Percentiles rank a stretch among this genome's conserved stretches.
phyloP scores from a whole-genome alignment of 306 rosid species.

The Malus fusca region DNA sequence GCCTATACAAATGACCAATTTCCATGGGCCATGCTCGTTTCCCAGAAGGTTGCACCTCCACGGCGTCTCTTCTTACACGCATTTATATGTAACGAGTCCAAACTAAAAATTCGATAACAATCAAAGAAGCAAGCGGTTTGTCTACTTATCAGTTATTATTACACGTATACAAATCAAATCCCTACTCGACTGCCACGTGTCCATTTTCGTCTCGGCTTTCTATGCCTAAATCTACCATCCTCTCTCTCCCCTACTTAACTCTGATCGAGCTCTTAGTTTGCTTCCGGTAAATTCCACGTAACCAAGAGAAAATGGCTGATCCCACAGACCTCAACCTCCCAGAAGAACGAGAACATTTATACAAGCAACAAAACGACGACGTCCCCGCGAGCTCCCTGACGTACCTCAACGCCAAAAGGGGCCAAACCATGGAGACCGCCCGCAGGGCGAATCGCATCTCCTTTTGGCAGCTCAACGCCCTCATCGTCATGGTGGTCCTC shows the following conservation, averaged over 20 bases:
- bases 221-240: background rate
- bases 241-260: background rate
- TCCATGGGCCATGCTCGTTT: too few relatives aligned
- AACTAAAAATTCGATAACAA: too few relatives aligned
- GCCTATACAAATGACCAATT: too few relatives aligned
- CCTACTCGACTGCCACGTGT: background rate
- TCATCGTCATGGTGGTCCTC: slow-evolving; percentile 43
- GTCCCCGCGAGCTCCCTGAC: background rate
- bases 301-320: background rate
- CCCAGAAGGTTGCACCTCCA: too few relatives aligned
- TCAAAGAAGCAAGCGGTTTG: background rate
- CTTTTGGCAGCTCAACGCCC: slow-evolving; percentile 48
- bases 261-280: too few relatives aligned
- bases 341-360: slow-evolving; percentile 31
- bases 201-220: background rate
- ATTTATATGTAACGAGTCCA: too few relatives aligned
- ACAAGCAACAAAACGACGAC: slow-evolving; percentile 24
- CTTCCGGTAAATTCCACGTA: too few relatives aligned
- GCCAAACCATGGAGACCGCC: background rate
- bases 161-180: background rate
- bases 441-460: slow-evolving; percentile 30
- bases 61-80: too few relatives aligned
- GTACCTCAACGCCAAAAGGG: background rate
- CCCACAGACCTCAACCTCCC: slow-evolving; percentile 44
- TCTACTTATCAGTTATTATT: background rate